These are phyloP conservation scores for Xylaria scruposa DNA, from an alignment of 495 filamentous ascomycete species.

Conservation along the genomic window DNA sequence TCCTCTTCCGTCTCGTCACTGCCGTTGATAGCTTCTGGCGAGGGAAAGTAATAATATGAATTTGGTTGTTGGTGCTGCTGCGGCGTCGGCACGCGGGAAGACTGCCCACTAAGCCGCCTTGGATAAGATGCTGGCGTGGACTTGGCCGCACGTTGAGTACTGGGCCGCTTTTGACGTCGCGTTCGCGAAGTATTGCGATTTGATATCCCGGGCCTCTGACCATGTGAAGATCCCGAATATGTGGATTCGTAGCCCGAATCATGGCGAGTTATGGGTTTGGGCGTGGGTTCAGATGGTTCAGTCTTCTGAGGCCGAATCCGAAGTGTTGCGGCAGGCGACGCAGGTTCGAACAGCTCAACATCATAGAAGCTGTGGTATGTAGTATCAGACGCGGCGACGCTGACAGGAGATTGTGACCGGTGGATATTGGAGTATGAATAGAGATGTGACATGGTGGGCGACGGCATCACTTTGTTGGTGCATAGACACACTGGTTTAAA, in stretches of 20 bases:
- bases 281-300: slow-evolving; percentile 22
- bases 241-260: slow-evolving; percentile 60
- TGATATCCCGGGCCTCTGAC: slow-evolving; percentile 22
- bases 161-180: slow-evolving; percentile 44
- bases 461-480: slow-evolving; percentile 19
- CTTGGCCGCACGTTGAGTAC: slow-evolving; percentile 42
- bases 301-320: slow-evolving; percentile 28
- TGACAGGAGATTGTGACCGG: slow-evolving; percentile 49
- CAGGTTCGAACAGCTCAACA: slow-evolving; percentile 45
- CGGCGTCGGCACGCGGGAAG: slow-evolving; percentile 35
- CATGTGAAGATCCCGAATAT: slow-evolving; percentile 28
- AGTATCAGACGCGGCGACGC: slow-evolving; percentile 49
- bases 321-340: slow-evolving; percentile 16
- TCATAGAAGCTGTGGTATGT: slow-evolving; percentile 58
- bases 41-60: slow-evolving; percentile 56
- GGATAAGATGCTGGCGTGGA: slow-evolving; percentile 41
- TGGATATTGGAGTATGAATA: slow-evolving; percentile 35
- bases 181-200: background rate
- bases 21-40: slow-evolving; percentile 39
- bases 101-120: slow-evolving; percentile 34
- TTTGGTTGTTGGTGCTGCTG: slow-evolving; percentile 43
- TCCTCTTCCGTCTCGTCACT: slow-evolving; percentile 32
- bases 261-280: slow-evolving; percentile 51
- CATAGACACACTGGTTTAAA: slow-evolving; percentile 17
- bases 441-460: slow-evolving; percentile 42